A percentile compares a stretch with the other conserved stretches of the same genome.
phyloP scores from a whole-genome alignment of 176 grass and related monocot genomes.

The Cenchrus americanus region DNA sequence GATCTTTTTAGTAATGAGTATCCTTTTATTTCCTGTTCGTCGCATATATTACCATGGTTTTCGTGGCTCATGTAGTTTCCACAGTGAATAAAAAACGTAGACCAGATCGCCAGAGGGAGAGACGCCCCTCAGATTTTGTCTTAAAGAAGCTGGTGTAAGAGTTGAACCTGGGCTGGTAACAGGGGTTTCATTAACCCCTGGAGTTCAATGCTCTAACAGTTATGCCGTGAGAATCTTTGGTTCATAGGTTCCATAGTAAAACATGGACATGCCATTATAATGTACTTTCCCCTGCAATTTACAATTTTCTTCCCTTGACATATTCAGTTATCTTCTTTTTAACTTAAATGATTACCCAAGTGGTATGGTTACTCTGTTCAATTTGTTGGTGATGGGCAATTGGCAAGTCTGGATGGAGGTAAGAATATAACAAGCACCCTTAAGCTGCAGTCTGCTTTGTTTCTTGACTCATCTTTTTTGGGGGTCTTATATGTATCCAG shows the following conservation, averaged over 20 bases:
- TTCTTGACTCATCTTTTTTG: slow-evolving; percentile 15
- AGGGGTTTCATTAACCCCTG: too few species aligned
- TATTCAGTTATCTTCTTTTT: slow-evolving; percentile 92
- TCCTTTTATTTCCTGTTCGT: slow-evolving; percentile 45
- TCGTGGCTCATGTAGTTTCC: slow-evolving; percentile 15
- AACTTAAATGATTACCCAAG: slow-evolving; percentile 99
- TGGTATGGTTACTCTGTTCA: slow-evolving; percentile 98
- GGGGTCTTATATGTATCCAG: background rate
- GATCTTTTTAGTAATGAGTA: slow-evolving; percentile 86
- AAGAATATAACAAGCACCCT: background rate
- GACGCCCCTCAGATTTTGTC: too few species aligned
- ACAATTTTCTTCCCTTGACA: slow-evolving; percentile 52
- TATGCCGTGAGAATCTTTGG: too few species aligned
- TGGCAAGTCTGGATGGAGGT: slow-evolving; percentile 99
- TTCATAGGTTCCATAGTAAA: slow-evolving; percentile 18
- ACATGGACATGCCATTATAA: slow-evolving; percentile 12
- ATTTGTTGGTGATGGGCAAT: slow-evolving; percentile 95
- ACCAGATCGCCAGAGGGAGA: too few species aligned
- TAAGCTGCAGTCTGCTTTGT: background rate
- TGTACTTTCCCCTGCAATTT: slow-evolving; percentile 22
- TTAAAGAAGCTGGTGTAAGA: too few species aligned
- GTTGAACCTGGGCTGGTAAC: too few species aligned
- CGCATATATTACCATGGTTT: background rate
- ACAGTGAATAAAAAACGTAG: background rate
- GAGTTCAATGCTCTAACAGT: too few species aligned